phyloP scores from a whole-genome alignment of 176 grass and related monocot species.

The Lolium rigidum region DNA sequence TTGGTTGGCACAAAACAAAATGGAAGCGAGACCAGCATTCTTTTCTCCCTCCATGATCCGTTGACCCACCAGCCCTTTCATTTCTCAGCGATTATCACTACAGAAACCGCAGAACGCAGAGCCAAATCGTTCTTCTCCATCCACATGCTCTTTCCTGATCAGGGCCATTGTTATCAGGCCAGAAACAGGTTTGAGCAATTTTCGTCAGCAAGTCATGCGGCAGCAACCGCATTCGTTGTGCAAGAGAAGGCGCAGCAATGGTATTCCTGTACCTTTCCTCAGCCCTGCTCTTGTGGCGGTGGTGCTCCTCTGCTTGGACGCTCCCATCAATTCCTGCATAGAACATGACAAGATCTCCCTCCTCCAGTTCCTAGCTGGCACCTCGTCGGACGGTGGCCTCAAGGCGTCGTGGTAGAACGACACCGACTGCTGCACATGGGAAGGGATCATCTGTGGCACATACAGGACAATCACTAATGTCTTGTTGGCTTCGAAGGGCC shows the following conservation, averaged over 20 bases:
- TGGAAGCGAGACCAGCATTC: too few species aligned
- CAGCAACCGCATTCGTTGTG: too few species aligned
- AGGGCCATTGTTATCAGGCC: too few species aligned
- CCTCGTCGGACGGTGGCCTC: background rate
- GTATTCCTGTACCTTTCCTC: background rate
- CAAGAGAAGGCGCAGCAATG: too few species aligned
- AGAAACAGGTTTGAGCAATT: too few species aligned
- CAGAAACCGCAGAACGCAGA: too few species aligned
- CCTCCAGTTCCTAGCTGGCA: background rate
- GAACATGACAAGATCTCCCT: background rate
- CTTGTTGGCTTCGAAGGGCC: conserved; percentile 9
- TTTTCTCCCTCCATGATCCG: too few species aligned
- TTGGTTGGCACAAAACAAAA: background rate
- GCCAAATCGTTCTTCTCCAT: too few species aligned
- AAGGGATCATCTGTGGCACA: conserved; percentile 24
- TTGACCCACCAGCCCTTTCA: too few species aligned
- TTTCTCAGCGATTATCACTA: too few species aligned
- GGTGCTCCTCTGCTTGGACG: background rate
- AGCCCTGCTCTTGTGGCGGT: background rate
- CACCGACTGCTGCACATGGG: conserved; percentile 40
- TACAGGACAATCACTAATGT: background rate
- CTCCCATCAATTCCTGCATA: background rate
- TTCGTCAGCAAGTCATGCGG: too few species aligned
- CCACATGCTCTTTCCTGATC: too few species aligned
- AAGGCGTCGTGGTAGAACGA: background rate